Percentiles rank a stretch among this genome's conserved stretches.
Evolutionary conservation across 1,284 basidiomycete species (phyloP).

Genomic region (Polyporus tsugae): DNA sequence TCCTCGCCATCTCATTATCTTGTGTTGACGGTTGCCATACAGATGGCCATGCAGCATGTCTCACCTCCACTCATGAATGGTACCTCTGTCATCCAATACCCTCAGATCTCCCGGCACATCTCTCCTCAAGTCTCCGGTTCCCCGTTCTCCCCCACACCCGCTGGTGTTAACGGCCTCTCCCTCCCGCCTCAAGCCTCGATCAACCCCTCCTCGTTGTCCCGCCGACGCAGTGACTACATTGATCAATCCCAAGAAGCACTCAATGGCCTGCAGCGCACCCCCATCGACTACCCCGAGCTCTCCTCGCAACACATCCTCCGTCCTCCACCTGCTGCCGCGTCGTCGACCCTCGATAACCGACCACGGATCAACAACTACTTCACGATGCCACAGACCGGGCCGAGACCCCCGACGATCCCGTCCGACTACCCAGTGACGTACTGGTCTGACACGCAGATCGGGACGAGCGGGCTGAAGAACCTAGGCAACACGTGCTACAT

Average conservation of each 20-base stretch:
- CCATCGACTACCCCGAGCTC: slow-evolving; percentile 86
- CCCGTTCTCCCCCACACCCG: slow-evolving; percentile 43
- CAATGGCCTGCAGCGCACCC: slow-evolving; percentile 56
- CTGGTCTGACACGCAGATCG: slow-evolving; percentile 83
- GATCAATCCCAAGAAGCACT: slow-evolving; percentile 81
- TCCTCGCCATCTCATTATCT: neutral
- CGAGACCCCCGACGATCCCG: slow-evolving; percentile 65
- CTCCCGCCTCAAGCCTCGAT: slow-evolving; percentile 84
- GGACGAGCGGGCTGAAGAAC: slow-evolving; percentile 92
- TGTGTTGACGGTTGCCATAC: slow-evolving; percentile 11
- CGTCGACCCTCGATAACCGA: slow-evolving; percentile 70
- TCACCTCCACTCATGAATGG: slow-evolving; percentile 44
- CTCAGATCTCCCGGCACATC: slow-evolving; percentile 46
- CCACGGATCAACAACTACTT: slow-evolving; percentile 50
- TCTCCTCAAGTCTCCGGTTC: slow-evolving; percentile 46
- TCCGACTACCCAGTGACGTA: slow-evolving; percentile 81
- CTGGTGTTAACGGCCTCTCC: slow-evolving; percentile 49
- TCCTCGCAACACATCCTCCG: slow-evolving; percentile 69
- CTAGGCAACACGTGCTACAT: slow-evolving; percentile 99
- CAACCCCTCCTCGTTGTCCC: slow-evolving; percentile 72
- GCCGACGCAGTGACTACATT: slow-evolving; percentile 81
- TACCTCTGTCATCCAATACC: slow-evolving; percentile 54
- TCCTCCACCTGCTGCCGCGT: slow-evolving; percentile 79
- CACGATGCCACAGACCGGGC: slow-evolving; percentile 41
- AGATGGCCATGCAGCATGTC: slow-evolving; percentile 43